Conservation (phyloP, 768 basidiomycete genomes). For the Favolaschia claudopus region DNA sequence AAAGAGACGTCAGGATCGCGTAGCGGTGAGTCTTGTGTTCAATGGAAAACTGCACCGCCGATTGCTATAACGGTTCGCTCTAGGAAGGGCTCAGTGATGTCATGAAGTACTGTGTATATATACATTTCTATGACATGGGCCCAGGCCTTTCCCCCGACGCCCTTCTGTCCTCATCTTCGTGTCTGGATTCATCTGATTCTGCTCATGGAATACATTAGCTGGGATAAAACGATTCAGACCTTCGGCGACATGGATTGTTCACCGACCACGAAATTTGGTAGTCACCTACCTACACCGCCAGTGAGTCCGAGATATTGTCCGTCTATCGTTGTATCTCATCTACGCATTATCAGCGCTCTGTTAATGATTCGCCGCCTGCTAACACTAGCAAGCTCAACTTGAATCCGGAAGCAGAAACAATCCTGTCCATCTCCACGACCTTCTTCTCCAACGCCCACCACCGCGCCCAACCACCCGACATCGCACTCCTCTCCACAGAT, state of each 20-base stretch:
- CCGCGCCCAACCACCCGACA: conserved; percentile 63
- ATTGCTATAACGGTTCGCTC: too few species aligned
- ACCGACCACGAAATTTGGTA: conserved; percentile 13
- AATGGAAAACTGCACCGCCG: too few species aligned
- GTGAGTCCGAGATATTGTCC: conserved; percentile 57
- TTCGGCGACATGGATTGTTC: conserved; percentile 25
- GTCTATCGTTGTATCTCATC: conserved; percentile 4
- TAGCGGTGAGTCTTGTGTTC: too few species aligned
- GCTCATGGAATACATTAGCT: conserved; percentile 44
- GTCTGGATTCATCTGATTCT: too few species aligned
- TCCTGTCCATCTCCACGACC: conserved; percentile 83
- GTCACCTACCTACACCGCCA: conserved; percentile 72
- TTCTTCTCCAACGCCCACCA: conserved; percentile 77
- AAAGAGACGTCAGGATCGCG: too few species aligned
- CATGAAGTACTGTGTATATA: too few species aligned
- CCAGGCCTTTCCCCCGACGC: too few species aligned
- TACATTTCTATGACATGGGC: too few species aligned
- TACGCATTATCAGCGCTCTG: conserved; percentile 46
- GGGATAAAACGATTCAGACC: conserved; percentile 40
- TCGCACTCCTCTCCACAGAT: conserved; percentile 74
- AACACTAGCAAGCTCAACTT: too few species aligned
- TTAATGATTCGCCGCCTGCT: conserved; percentile 51
- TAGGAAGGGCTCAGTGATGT: too few species aligned
- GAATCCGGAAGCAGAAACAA: conserved; percentile 46
- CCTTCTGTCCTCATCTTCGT: too few species aligned